These are phyloP conservation scores for Saccharomycopsis vini DNA, from an alignment of 805 yeast species.

Conservation along the genomic window DNA sequence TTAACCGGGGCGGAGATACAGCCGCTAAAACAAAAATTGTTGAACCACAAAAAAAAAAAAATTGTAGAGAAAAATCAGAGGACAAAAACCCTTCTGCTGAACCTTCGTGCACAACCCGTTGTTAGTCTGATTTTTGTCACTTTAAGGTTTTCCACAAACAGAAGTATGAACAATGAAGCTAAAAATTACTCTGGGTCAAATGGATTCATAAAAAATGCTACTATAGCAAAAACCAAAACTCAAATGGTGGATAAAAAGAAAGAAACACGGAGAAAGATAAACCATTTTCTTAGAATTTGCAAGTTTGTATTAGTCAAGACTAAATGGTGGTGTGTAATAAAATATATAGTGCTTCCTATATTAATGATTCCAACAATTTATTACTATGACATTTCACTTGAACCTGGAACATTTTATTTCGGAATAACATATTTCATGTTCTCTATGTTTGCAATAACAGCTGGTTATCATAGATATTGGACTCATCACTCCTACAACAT, in stretches of 20 bases:
- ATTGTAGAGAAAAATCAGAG: too few species aligned
- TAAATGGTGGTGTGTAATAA: conserved; percentile 8
- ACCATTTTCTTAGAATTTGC: conserved; percentile 9
- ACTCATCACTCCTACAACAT: conserved; percentile 53
- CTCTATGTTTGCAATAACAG: conserved; percentile 67
- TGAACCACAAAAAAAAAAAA: too few species aligned
- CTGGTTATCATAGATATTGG: conserved; percentile 76
- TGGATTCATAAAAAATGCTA: too few species aligned
- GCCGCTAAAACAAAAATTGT: too few species aligned
- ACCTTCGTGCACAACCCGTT: too few species aligned
- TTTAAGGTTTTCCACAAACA: too few species aligned
- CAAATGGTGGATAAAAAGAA: conserved; percentile 8
- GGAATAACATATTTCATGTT: conserved; percentile 46
- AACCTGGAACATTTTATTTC: conserved; percentile 42
- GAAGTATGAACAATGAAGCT: too few species aligned
- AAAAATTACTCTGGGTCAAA: too few species aligned
- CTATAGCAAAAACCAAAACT: too few species aligned
- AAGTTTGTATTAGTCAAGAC: conserved; percentile 7
- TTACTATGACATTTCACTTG: conserved; percentile 32
- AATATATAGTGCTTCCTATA: conserved; percentile 10
- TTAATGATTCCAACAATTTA: background rate
- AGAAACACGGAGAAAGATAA: conserved; percentile 4
- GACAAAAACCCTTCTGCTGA: too few species aligned
- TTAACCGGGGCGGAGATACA: too few species aligned
- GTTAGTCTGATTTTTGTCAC: too few species aligned